phyloP scores from a whole-genome alignment of 257 asterid species.

The Lavandula angustifolia region DNA sequence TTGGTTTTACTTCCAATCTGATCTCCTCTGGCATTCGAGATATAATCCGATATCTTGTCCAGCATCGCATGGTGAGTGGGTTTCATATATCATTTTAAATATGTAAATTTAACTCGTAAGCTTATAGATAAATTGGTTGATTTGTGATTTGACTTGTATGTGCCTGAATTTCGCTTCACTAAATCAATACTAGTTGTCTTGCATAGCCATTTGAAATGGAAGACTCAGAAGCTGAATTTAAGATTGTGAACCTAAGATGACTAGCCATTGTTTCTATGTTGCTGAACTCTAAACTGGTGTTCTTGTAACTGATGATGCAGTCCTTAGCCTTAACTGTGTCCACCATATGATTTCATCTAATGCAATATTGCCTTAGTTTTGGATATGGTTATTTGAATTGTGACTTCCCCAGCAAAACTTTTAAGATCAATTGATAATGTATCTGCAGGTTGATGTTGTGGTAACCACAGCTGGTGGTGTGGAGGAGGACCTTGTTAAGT shows the following conservation, averaged over 20 bases:
- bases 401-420: slow-evolving; percentile 11
- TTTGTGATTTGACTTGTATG: neutral
- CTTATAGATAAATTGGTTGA: slow-evolving; percentile 11
- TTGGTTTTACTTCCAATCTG: slow-evolving; percentile 91
- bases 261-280: neutral
- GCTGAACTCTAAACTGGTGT: neutral
- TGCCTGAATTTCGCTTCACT: neutral
- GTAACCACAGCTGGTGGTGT: slow-evolving; percentile 99
- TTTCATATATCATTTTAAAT: neutral
- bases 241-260: neutral
- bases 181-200: neutral
- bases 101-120: neutral
- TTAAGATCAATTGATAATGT: slow-evolving; percentile 1
- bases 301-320: neutral
- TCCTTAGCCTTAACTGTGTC: neutral
- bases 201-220: slow-evolving; percentile 12
- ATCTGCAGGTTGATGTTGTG: slow-evolving; percentile 79
- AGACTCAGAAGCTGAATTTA: slow-evolving; percentile 1
- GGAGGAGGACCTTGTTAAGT: slow-evolving; percentile 95
- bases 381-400: neutral
- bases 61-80: slow-evolving; percentile 84
- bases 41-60: slow-evolving; percentile 68
- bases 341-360: neutral
- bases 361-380: neutral
- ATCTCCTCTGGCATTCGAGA: slow-evolving; percentile 93